These are phyloP conservation scores for Pleurotus cornucopiae DNA, from an alignment of 768 basidiomycete species.

Conservation along the genomic window DNA sequence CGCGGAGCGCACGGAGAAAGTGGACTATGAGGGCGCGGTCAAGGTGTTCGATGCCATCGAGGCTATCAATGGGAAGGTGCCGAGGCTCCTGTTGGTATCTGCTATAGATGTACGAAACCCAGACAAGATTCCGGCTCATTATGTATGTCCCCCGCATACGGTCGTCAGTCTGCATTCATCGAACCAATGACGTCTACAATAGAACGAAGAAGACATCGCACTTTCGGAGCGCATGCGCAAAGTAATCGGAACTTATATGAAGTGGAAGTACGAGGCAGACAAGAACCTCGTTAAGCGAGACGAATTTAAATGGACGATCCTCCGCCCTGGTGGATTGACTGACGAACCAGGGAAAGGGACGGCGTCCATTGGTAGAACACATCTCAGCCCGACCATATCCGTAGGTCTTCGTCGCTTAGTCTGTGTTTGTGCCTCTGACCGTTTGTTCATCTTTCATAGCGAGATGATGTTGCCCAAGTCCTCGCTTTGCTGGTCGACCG, in stretches of 20 bases:
- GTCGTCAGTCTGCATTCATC: too few species aligned
- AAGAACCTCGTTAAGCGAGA: constrained; percentile 44
- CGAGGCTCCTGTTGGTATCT: constrained; percentile 55
- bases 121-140: constrained; percentile 44
- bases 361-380: constrained; percentile 49
- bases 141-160: constrained; percentile 29
- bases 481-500: constrained; percentile 45
- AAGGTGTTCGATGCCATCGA: constrained; percentile 72
- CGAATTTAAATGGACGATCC: constrained; percentile 61
- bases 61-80: constrained; percentile 38
- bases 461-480: constrained; percentile 53
- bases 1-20: constrained; percentile 47
- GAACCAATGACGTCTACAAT: neutral
- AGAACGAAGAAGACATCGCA: constrained; percentile 45
- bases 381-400: constrained; percentile 40
- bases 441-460: constrained; percentile 21
- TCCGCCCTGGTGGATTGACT: constrained; percentile 60
- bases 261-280: constrained; percentile 49
- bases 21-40: constrained; percentile 60
- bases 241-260: constrained; percentile 41
- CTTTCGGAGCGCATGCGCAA: constrained; percentile 36
- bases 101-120: constrained; percentile 54
- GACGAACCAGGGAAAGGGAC: constrained; percentile 48
- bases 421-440: too few species aligned
- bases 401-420: constrained; percentile 28